Base-by-base conservation (phyloP, 2,329 filamentous ascomycete species). In the Exophiala sp. region DNA sequence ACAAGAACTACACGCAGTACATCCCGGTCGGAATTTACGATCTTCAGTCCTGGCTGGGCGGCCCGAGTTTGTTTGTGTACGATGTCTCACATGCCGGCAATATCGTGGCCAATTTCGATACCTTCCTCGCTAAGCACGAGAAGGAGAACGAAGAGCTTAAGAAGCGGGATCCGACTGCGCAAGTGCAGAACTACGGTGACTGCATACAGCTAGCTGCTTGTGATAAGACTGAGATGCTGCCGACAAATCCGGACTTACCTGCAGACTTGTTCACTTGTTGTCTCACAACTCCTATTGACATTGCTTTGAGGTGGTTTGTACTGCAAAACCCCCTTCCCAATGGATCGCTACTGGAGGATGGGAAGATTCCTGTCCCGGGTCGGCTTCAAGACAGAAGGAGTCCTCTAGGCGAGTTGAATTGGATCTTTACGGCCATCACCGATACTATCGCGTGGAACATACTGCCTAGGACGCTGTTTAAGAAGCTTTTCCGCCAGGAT, bases 401-500 rank as follows among this genome's bases (percentile, higher is more conserved):
- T 46, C 94, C 94, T 7, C 80, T 99, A 33, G 94, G 94, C 58
- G 94, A 99, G 73, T 78, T 99, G 11, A 99, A 99, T 67, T 99
- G 94, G 94, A 99, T 99, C 34, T 97, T 99, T 68, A 99, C 94
- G 0, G 94, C 94, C 50, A 97, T 99, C 61, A 99, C 94, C 0
- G 94, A 99, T 69, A 97, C 92, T 1, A 99, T 99, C 65, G 94
- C 94, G 0, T 99, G 94, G 94, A 97, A 95, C 32, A 95, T 90
- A 4, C 75, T 99, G 3, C 89, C 91, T 2, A 87, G 92, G 42
- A 84, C 91, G 16, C 76, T 96, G 9, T 99, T 99, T 73, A 91
- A 95, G 71, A 96, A 96, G 71, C 89, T 97, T 56, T 99, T 99
- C 71, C 79, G 94, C 39, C 94, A 99, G 70, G 94, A 99, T 69